Evolutionary conservation across 768 basidiomycete species (phyloP), one percentile per base, ranked within the genome.

Genomic region (Mycena epipterygia): DNA sequence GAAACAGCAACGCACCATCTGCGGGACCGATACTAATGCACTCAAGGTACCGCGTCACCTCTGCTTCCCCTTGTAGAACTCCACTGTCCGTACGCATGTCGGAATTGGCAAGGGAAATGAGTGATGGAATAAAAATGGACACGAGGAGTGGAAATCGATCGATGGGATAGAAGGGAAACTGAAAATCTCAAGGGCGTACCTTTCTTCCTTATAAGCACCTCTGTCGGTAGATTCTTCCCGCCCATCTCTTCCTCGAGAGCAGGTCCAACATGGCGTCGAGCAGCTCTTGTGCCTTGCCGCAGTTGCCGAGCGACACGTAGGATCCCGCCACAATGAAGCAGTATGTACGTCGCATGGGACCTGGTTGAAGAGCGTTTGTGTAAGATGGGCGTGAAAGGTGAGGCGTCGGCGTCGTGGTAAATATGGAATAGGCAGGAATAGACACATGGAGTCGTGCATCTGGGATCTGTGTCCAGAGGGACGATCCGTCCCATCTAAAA

Each of bases 291-390:
- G 92, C 91, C 71, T 89, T 87, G 16, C 82, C 81, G n/a, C 81
- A 77, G 66, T 92, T 83, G 33, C 87, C 86, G 12, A 90, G 71
- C 0, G 90, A 88, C 55, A 91, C 75, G 72, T 90, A 85, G 74
- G 93, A 95, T 1, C 93, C 91, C 86, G 91, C 92, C 25, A 91
- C 90, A 35, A 94, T 87, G 77, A 91, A 93, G 72, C 89, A 89
- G 78, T 95, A n/a, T n/a, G n/a, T n/a, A 95, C 13, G 93, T 94
- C 3, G 87, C 92, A 58, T 93, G 93, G 75, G 90, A 91, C 92
- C 92, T 92, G 71, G 2, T n/a, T n/a, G n/a, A n/a, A n/a, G 7
- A 29, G 5, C 21, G 12, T 8, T 39, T 2, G 25, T 21, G 11
- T 51, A 1, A 41, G 13, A n/a, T n/a, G n/a, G n/a, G n/a, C n/a